Evolutionary conservation across 2,329 filamentous ascomycete genomes (phyloP).

Genomic region (Pseudogymnoascus verrucosus): DNA sequence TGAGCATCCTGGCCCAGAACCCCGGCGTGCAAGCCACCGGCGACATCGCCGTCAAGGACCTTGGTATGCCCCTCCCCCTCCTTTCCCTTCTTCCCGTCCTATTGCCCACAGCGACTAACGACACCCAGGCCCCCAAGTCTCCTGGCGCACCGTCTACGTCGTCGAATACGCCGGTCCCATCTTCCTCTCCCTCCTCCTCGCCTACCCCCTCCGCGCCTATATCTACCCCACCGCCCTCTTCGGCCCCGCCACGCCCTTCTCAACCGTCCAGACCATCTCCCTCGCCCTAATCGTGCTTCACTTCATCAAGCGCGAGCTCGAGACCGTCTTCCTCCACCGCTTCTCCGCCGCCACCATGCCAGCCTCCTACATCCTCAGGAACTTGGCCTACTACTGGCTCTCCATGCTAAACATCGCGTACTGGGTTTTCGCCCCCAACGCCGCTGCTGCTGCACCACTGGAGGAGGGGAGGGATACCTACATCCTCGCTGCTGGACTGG

Average conservation of each 20-base stretch:
- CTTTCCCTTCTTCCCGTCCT: not conserved
- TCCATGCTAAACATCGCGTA: constrained; percentile 74
- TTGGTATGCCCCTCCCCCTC: constrained; percentile 51
- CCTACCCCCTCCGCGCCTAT: constrained; percentile 63
- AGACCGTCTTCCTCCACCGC: constrained; percentile 90
- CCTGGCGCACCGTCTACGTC: constrained; percentile 88
- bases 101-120: constrained; percentile 18
- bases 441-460: constrained; percentile 50
- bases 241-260: constrained; percentile 43
- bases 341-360: constrained; percentile 97
- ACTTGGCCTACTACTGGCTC: constrained; percentile 92
- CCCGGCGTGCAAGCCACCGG: constrained; percentile 39
- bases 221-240: constrained; percentile 48
- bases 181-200: constrained; percentile 70
- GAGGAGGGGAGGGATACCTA: constrained; percentile 44
- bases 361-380: constrained; percentile 82
- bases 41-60: constrained; percentile 80
- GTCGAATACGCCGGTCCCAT: constrained; percentile 93
- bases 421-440: constrained; percentile 74
- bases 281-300: constrained; percentile 70
- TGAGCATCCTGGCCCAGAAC: constrained; percentile 43
- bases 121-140: constrained; percentile 68
- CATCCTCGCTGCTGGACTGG: constrained; percentile 44
- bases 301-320: constrained; percentile 90
- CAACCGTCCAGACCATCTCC: constrained; percentile 62